phyloP scores from a whole-genome alignment of 164 flowering plant genomes.

The Cinnamomum micranthum region DNA sequence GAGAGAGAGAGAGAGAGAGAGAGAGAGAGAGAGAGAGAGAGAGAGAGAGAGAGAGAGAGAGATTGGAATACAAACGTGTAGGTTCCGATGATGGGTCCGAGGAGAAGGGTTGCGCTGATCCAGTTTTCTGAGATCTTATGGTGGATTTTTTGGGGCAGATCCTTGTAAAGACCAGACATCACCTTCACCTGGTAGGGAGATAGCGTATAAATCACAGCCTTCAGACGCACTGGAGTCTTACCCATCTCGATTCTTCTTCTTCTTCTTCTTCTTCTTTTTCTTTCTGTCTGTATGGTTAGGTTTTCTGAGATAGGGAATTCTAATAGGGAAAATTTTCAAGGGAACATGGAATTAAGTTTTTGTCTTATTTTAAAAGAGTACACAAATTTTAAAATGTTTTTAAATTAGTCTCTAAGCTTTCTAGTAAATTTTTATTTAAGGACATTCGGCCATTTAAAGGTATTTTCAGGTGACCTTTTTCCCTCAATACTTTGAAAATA shows the following conservation, averaged over 20 bases:
- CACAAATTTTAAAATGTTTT: too few species aligned
- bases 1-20: conserved; percentile 4
- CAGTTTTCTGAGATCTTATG: conserved; percentile 79
- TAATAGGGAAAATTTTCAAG: too few species aligned
- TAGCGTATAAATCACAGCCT: conserved; percentile 64
- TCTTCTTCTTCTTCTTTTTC: neutral
- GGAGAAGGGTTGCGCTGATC: conserved; percentile 61
- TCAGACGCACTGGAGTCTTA: conserved; percentile 60
- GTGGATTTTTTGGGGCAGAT: conserved; percentile 52
- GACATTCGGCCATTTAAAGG: too few species aligned
- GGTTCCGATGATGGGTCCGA: conserved; percentile 58
- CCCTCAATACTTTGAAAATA: too few species aligned
- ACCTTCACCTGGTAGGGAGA: conserved; percentile 82
- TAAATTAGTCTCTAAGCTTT: too few species aligned
- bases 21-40: too few species aligned
- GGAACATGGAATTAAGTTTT: too few species aligned
- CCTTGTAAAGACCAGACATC: conserved; percentile 76
- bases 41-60: too few species aligned
- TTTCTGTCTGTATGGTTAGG: neutral
- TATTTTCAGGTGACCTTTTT: too few species aligned
- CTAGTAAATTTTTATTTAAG: too few species aligned
- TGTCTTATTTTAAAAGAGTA: too few species aligned
- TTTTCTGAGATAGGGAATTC: too few species aligned
- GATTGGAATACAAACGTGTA: conserved; percentile 33
- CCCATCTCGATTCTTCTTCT: conserved; percentile 33